Evolutionary conservation across 2,329 filamentous ascomycete genomes (phyloP).

Genomic region (Helotiales sp.): DNA sequence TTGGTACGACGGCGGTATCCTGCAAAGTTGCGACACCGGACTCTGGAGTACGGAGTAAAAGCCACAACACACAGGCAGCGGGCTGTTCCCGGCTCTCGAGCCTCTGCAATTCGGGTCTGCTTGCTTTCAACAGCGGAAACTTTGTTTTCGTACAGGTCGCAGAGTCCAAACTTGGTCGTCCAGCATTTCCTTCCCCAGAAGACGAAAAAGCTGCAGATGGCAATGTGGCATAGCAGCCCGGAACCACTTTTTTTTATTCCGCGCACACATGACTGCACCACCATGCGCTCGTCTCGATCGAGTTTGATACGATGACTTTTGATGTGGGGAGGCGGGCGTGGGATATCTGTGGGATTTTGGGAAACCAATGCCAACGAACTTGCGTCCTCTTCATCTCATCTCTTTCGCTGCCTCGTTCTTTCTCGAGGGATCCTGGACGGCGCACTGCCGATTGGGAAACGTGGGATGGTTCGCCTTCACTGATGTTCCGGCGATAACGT

Average conservation of each 20-base stretch:
- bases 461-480: constrained; percentile 1
- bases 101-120: not conserved
- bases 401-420: constrained; percentile 16
- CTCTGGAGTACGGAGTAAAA: not conserved
- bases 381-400: constrained; percentile 18
- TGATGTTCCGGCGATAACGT: not conserved
- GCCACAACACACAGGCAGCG: constrained; percentile 3
- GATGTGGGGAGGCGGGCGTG: constrained; percentile 22
- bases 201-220: no score
- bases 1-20: not conserved
- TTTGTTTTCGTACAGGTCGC: constrained; percentile 13
- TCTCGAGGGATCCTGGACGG: not conserved
- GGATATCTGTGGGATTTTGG: constrained; percentile 16
- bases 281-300: constrained; percentile 23
- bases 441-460: not conserved
- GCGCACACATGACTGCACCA: constrained; percentile 25
- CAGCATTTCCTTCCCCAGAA: not conserved
- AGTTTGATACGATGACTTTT: constrained; percentile 22
- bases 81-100: not conserved
- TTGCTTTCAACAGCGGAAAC: not conserved
- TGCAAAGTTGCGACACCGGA: no score
- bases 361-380: constrained; percentile 23
- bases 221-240: no score
- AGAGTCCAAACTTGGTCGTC: not conserved
- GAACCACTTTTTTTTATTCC: no score